A percentile compares a stretch with the other conserved stretches of the same genome.
phyloP scores from a whole-genome alignment of 2,329 filamentous ascomycete species.

The Curvularia spicifera region DNA sequence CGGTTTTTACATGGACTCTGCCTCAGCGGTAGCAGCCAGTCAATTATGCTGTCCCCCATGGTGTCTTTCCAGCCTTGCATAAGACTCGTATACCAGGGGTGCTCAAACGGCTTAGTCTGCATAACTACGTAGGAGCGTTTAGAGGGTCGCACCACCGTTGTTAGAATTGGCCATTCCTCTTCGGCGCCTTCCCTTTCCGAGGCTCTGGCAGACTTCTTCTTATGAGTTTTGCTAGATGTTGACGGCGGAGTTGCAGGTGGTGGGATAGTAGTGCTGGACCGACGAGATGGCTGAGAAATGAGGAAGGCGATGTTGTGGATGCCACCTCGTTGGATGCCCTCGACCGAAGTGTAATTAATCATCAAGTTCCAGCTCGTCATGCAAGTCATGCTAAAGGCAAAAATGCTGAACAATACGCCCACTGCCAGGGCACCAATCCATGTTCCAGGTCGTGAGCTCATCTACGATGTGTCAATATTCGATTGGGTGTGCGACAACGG shows the following conservation, averaged over 20 bases:
- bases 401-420: conserved; percentile 77
- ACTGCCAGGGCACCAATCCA: conserved; percentile 72
- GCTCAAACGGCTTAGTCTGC: conserved; percentile 73
- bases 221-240: conserved; percentile 16
- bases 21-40: conserved; percentile 82
- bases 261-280: conserved; percentile 13
- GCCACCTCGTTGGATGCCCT: conserved; percentile 69
- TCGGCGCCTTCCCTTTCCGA: conserved; percentile 5
- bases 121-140: conserved; percentile 74
- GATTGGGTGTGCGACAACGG: not conserved
- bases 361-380: conserved; percentile 74
- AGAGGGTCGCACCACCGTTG: conserved; percentile 4
- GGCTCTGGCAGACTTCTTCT: conserved; percentile 8
- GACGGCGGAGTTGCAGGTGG: conserved; percentile 19
- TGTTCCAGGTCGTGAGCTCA: conserved; percentile 35
- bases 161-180: conserved; percentile 25
- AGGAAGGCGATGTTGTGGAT: conserved; percentile 76
- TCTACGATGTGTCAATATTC: conserved; percentile 17
- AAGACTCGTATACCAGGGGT: conserved; percentile 81
- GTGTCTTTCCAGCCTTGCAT: conserved; percentile 76
- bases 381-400: conserved; percentile 75
- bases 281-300: conserved; percentile 25
- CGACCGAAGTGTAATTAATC: conserved; percentile 83
- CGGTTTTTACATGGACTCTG: conserved; percentile 78
- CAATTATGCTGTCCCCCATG: conserved; percentile 73